These are phyloP conservation scores for Ganoderma sinense DNA, from an alignment of 1,284 basidiomycete species.

Conservation along the genomic window DNA sequence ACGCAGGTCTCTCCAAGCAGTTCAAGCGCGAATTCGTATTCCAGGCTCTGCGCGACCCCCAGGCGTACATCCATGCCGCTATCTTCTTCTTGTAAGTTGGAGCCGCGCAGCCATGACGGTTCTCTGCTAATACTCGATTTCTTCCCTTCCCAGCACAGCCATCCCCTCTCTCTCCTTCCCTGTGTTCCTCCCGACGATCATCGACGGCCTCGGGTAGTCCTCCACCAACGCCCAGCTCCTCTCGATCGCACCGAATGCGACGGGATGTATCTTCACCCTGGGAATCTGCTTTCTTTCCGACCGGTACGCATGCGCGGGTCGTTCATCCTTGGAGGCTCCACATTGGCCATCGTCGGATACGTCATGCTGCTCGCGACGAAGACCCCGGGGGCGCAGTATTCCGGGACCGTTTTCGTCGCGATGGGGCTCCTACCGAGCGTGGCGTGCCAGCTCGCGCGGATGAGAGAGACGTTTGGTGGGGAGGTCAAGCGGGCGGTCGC, in stretches of 20 bases:
- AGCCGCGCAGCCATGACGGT: too few species aligned
- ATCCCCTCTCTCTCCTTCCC: conserved; percentile 25
- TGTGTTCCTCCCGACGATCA: conserved; percentile 40
- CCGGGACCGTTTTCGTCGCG: conserved; percentile 65
- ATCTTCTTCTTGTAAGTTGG: conserved; percentile 28
- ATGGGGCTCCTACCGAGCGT: conserved; percentile 69
- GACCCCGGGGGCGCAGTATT: conserved; percentile 62
- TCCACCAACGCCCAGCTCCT: conserved; percentile 36
- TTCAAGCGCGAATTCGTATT: conserved; percentile 36
- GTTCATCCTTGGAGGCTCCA: conserved; percentile 61
- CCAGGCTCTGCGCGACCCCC: conserved; percentile 36
- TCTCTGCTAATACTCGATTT: neutral
- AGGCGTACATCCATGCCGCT: conserved; percentile 50
- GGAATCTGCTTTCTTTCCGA: conserved; percentile 15
- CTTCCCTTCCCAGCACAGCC: conserved; percentile 33
- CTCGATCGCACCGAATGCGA: conserved; percentile 30
- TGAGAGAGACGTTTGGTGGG: conserved; percentile 70
- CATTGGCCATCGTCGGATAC: conserved; percentile 67
- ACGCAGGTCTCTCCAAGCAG: conserved; percentile 23
- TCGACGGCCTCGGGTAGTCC: conserved; percentile 39
- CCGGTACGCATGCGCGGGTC: conserved; percentile 46
- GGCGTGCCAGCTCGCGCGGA: conserved; percentile 66
- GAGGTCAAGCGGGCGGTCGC: conserved; percentile 74
- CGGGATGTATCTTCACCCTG: conserved; percentile 23
- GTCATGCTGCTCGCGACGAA: conserved; percentile 60